These are phyloP conservation scores for Ophiocordyceps robertsii DNA, from an alignment of 2,329 filamentous ascomycete species.

Conservation along the genomic window DNA sequence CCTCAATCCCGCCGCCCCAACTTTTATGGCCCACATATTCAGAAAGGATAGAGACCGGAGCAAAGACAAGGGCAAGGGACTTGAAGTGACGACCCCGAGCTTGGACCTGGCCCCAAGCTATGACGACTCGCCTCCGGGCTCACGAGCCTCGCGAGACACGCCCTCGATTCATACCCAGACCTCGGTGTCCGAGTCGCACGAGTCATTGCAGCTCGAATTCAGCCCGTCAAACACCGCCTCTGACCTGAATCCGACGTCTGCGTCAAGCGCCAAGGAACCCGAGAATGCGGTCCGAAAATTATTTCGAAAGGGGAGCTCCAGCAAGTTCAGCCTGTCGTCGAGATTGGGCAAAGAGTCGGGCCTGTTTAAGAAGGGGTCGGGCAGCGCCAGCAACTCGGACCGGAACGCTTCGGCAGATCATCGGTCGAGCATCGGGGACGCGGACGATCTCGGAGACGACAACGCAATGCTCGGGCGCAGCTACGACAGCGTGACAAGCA, in stretches of 20 bases:
- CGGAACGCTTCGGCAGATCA: slow-evolving; percentile 39
- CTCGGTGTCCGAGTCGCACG: slow-evolving; percentile 46
- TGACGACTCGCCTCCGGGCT: slow-evolving; percentile 37
- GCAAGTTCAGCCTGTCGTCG: slow-evolving; percentile 51
- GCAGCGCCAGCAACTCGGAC: slow-evolving; percentile 44
- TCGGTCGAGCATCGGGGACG: slow-evolving; percentile 43
- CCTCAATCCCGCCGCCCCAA: slow-evolving; percentile 80
- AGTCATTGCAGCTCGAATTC: slow-evolving; percentile 42
- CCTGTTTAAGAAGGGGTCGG: slow-evolving; percentile 45
- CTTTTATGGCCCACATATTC: slow-evolving; percentile 65
- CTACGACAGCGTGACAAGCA: slow-evolving; percentile 42
- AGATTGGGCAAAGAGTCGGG: slow-evolving; percentile 38
- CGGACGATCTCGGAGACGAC: slow-evolving; percentile 38
- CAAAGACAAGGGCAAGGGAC: slow-evolving; percentile 22
- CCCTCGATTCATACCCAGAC: slow-evolving; percentile 43
- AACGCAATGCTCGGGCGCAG: slow-evolving; percentile 30
- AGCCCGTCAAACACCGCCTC: slow-evolving; percentile 43
- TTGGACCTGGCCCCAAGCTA: slow-evolving; percentile 21
- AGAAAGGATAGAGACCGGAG: slow-evolving; percentile 28
- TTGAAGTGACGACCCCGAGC: slow-evolving; percentile 20
- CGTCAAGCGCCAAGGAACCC: slow-evolving; percentile 30
- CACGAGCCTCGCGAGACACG: slow-evolving; percentile 41
- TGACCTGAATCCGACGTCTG: slow-evolving; percentile 30
- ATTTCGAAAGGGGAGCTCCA: slow-evolving; percentile 51
- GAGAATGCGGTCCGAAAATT: slow-evolving; percentile 47